Evolutionary conservation across 805 yeast genomes (phyloP).

Genomic region (Naumovozyma baii): DNA sequence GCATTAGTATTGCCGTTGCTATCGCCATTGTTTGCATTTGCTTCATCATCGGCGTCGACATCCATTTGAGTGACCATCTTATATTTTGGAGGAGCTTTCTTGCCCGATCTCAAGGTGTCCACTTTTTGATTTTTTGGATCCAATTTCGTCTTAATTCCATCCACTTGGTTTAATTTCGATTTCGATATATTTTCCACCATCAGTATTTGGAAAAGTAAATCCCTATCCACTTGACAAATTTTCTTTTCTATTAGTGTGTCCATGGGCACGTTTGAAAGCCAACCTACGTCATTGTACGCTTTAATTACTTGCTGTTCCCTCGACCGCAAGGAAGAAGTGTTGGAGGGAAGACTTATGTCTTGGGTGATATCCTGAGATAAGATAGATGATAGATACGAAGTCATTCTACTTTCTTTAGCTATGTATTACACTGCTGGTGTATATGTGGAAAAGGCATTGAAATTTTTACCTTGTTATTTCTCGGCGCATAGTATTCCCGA

Average conservation of each 20-base stretch:
- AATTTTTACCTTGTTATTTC: too few species aligned
- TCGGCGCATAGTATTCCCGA: too few species aligned
- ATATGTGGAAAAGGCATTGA: too few species aligned
- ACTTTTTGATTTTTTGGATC: conserved; percentile 52
- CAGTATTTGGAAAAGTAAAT: conserved; percentile 44
- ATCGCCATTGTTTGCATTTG: conserved; percentile 1
- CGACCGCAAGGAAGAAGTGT: conserved; percentile 2
- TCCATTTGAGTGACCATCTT: conserved; percentile 42
- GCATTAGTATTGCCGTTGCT: conserved; percentile 1
- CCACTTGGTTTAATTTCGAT: conserved; percentile 45
- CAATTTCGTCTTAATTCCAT: conserved; percentile 40
- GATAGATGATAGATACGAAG: conserved; percentile 7
- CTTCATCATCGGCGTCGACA: conserved; percentile 32
- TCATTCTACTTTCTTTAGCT: too few species aligned
- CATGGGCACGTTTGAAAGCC: conserved; percentile 6
- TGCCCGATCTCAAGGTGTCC: conserved; percentile 37
- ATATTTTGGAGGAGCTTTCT: conserved; percentile 13
- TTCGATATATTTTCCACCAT: conserved; percentile 44
- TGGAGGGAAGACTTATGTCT: conserved; percentile 4
- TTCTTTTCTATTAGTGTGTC: conserved; percentile 12
- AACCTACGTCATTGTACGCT: conserved; percentile 16
- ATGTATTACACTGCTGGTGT: too few species aligned
- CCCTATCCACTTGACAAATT: conserved; percentile 12
- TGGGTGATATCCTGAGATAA: conserved; percentile 21
- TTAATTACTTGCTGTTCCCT: conserved; percentile 11